These are phyloP conservation scores for Xylaria cubensis DNA, from an alignment of 495 filamentous ascomycete genomes.

Conservation along the genomic window DNA sequence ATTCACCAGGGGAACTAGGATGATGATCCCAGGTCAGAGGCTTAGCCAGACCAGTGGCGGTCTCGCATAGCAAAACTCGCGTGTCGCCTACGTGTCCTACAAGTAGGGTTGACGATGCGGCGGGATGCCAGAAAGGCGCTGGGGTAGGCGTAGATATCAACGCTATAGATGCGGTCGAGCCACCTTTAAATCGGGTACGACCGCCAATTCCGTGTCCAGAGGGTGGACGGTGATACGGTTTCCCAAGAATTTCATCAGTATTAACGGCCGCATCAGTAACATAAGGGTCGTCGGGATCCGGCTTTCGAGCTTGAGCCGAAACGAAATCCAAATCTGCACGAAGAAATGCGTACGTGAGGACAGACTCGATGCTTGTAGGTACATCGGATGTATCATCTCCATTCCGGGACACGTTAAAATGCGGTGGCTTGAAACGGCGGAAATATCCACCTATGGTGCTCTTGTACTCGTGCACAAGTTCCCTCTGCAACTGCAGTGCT, in stretches of 20 bases:
- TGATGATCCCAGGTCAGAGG: constrained; percentile 90
- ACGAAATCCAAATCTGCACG: constrained; percentile 93
- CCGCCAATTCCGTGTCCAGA: constrained; percentile 69
- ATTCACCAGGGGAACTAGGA: constrained; percentile 83
- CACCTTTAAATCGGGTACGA: constrained; percentile 81
- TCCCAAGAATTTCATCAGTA: constrained; percentile 76
- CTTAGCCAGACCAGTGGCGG: constrained; percentile 73
- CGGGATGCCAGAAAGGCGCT: constrained; percentile 93
- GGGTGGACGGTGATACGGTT: constrained; percentile 62
- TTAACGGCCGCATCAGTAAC: constrained; percentile 77
- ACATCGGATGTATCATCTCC: constrained; percentile 31
- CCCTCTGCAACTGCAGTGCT: constrained; percentile 66
- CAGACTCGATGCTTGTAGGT: constrained; percentile 61
- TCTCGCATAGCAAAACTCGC: constrained; percentile 84
- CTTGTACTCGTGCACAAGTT: constrained; percentile 78
- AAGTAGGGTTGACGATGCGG: constrained; percentile 79
- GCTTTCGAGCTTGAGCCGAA: constrained; percentile 77
- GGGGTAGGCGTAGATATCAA: constrained; percentile 91
- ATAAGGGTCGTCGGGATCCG: constrained; percentile 69
- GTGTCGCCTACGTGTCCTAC: constrained; percentile 94
- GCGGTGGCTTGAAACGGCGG: constrained; percentile 80
- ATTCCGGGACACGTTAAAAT: constrained; percentile 49
- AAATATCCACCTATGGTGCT: constrained; percentile 93
- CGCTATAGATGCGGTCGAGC: constrained; percentile 86
- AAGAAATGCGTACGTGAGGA: constrained; percentile 89